Base-by-base conservation (phyloP, 305 asterid species). In the Plantago lanceolata region DNA sequence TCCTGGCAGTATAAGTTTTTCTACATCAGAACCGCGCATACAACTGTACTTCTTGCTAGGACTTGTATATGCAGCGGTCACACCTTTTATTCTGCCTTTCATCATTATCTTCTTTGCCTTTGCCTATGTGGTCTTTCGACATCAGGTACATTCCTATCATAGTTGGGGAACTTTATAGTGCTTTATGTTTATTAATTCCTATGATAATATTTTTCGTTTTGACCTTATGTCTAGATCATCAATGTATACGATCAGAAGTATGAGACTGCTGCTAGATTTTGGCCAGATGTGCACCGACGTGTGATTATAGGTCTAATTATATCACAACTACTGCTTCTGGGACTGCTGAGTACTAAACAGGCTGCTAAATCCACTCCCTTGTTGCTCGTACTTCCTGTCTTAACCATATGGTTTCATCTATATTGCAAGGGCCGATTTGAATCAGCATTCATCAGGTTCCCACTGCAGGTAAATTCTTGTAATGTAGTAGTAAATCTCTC, bases 211-310 rank as follows among this genome's bases (percentile, higher is more conserved):
- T 57, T 59, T 19, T 50, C 21, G 33, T 44, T 60, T 69, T 60
- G 63, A 72, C 78, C 57, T 71, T 60, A 33, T 73, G 57, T 81
- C 78, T 74, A 93, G 97, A 88, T 93, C 84, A 93, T 93, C 77
- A 90, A 93, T 73, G 99, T 93, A 18, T 93, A 90, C 24, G 88
- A 88, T 64, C 99, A 88, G 77, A 85, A 84, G 81, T 93, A 93
- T 9, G 98, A 93, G 76, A 93, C 91, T 47, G 97, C 70, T 19
- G 98, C 95, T 33, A 65, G 81, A 8, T 93, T 78, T 68, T 93
- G 98, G 98, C 98, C 96, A 57, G 98, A 85, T 57, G 92, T 93
- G 68, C 92, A 93, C 67, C 84, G 83, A 13, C 96, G 96, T 64
- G 68, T 93, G 54, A 73, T 93, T 67, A 58, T 86, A 44, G 92